Evolutionary conservation across 1,139 yeast genomes (phyloP), one percentile per base, ranked within the genome.

Genomic region (Protomyces inundatus): DNA sequence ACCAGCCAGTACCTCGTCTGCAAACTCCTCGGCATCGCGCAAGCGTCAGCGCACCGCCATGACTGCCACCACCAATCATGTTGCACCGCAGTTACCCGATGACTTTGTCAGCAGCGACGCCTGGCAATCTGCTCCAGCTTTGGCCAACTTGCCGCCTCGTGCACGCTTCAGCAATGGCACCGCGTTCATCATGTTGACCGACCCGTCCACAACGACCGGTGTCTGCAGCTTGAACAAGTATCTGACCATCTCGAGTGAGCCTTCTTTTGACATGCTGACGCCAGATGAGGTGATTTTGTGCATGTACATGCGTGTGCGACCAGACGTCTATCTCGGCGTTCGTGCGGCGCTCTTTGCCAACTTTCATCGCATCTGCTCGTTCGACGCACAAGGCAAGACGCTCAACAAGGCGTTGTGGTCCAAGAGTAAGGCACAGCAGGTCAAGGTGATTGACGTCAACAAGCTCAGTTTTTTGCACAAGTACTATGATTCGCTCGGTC

Each of bases 381-480:
- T 50, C 35, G 36, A 50, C n/a, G 36, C 14, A 5, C 14, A 12
- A 1, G 53, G 53, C 35, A 34, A 10, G 35, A 30, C 53, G 14
- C 9, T 34, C 23, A 50, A 50, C 53, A 23, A 23, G 35, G 9
- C 32, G 30, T 9, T 42, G 48, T 50, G 53, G 53, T 7, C 36
- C 37, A 32, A 34, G 16, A 50, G 53, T 34, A 32, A 34, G 10
- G 53, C 53, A 10, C 53, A 50, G 53, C 14, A 50, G 16, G 53
- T 50, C 53, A 50, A 50, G 53, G 35, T 10, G 12, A 50, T 50
- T 7, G 53, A 50, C 35, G 53, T 34, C 35, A 50, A 50, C 53
- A 50, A 50, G 53, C 12, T 50, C 35, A 50, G 53, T 34, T 34
- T 32, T 7, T 14, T 50, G 53, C 37, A 50, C 23, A 12, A 23